Base-by-base conservation (phyloP, 78 protist genomes). In the Polysphondylium violaceum region DNA sequence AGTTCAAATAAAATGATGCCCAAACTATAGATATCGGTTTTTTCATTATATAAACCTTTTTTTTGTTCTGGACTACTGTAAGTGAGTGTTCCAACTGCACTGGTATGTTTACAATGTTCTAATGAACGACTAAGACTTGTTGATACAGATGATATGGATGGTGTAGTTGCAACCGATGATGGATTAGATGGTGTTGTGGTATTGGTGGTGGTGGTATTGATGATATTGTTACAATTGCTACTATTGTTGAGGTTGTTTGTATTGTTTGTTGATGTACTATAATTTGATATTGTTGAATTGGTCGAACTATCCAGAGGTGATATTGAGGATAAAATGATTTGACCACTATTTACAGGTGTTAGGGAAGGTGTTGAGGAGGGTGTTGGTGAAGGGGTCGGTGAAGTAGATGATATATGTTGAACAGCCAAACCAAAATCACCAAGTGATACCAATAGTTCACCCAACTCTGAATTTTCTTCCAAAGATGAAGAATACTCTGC, bases 31-130 rank as follows among this genome's bases (percentile, higher is more conserved):
- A 88, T 88, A 36, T 88, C 94, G 1, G 94, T 77, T 43, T 88
- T 88, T 60, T 77, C 86, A 63, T 88, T 78, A 43, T 88, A 88
- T 14, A 69, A 36, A 0, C 94, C 94, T 11, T 76, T 68, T 29
- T 77, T 77, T 55, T 88, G 94, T 55, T 88, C 94, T 9, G 94
- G 94, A 38, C 94, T 78, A 25, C 85, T 72, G 19, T 88, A 88
- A 38, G 89, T 88, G 61, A 78, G 47, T 53, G 94, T 88, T 14
- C 94, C 94, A 35, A 88, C 94, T 33, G 89, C 94, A 47, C 87
- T 61, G 23, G 94, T 88, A 35, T 88, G 94, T 88, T 88, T 78
- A 29, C 61, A 50, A 33, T 75, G 89, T 53, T 73, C 79, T 23
- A 65, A 33, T 35, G 90, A 83, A 56, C 90, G 78, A 41, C 55